phyloP scores from a whole-genome alignment of 2,329 filamentous ascomycete species.

The Septoria petroselini region DNA sequence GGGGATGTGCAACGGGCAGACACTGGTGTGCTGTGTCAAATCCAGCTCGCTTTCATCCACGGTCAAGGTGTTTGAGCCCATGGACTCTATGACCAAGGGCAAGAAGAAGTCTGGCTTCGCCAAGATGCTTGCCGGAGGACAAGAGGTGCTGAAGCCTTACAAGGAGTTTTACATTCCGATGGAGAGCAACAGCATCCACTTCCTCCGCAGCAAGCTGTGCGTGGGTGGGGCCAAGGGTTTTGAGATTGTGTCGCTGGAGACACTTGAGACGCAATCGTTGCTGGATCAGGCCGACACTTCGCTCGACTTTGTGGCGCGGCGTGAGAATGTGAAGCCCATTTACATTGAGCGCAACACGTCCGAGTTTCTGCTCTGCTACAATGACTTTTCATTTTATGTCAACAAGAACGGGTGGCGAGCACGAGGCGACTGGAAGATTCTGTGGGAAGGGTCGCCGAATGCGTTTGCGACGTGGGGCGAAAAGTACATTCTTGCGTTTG shows the following conservation, averaged over 20 bases:
- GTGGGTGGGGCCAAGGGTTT: constrained; percentile 94
- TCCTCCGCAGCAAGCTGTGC: constrained; percentile 92
- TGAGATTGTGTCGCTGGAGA: constrained; percentile 93
- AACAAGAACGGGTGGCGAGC: constrained; percentile 98
- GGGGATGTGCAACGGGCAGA: constrained; percentile 88
- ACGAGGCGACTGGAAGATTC: constrained; percentile 91
- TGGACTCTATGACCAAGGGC: constrained; percentile 75
- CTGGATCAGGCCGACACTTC: constrained; percentile 97
- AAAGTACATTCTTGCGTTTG: constrained; percentile 88
- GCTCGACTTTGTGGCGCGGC: constrained; percentile 90
- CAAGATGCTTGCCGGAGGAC: constrained; percentile 90
- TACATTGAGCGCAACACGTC: constrained; percentile 96
- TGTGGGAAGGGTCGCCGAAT: constrained; percentile 92
- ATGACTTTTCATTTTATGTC: constrained; percentile 98
- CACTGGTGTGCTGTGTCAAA: constrained; percentile 95
- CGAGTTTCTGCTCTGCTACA: constrained; percentile 97
- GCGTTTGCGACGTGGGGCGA: constrained; percentile 93
- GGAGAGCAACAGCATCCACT: constrained; percentile 97
- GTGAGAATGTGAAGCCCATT: constrained; percentile 82
- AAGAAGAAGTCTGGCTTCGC: constrained; percentile 94
- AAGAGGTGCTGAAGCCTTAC: constrained; percentile 93
- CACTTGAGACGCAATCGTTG: constrained; percentile 94
- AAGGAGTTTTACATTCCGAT: constrained; percentile 99
- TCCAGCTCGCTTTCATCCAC: constrained; percentile 89
- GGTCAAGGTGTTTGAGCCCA: constrained; percentile 98